Evolutionary conservation across 164 flowering plant genomes (phyloP), one percentile per base, ranked within the genome.

Genomic region (Piper betle): DNA sequence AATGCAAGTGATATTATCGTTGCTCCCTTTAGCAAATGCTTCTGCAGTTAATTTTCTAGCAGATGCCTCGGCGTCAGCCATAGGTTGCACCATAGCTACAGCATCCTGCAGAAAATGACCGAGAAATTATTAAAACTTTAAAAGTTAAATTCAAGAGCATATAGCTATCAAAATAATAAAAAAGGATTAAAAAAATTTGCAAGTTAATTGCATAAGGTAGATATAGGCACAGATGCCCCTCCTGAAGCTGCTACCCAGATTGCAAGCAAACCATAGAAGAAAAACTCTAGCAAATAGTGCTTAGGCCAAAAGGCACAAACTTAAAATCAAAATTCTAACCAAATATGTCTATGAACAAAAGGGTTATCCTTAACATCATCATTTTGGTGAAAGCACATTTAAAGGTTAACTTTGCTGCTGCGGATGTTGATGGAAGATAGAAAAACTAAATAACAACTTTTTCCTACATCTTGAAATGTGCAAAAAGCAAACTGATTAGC

Each of bases 1-100:
- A 5, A 86, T 56, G 64, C 92, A 86, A 33, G 92, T 86, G 60
- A 86, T 86, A 62, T 86, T 86, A 68, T 86, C 92, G 2, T 87
- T 70, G 70, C 93, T 86, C 20, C 88, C 88, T 54, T 75, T 72
- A 52, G 73, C 72, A 69, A 70, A 86, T 55, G 93, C 93, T 75
- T 78, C 88, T 66, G 76, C 69, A 33, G 72, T 69, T 12, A 86
- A 85, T 73, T 72, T 80, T 67, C 83, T 78, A 20, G 88, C 71
- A 53, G 93, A 86, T 57, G 77, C 73, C 74, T 84, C 93, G 40
- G 88, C 77, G 64, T 84, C 87, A 46, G 66, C 18, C 63, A 78
- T 74, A 52, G 60, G 72, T 63, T 75, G 79, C 57, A 82, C 83
- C 17, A 86, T 53, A 8, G 77, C 78, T 53, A 84, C 87, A 10